Evolutionary conservation across 345 rosid species (phyloP).

Genomic region (Eucalyptus pumila): DNA sequence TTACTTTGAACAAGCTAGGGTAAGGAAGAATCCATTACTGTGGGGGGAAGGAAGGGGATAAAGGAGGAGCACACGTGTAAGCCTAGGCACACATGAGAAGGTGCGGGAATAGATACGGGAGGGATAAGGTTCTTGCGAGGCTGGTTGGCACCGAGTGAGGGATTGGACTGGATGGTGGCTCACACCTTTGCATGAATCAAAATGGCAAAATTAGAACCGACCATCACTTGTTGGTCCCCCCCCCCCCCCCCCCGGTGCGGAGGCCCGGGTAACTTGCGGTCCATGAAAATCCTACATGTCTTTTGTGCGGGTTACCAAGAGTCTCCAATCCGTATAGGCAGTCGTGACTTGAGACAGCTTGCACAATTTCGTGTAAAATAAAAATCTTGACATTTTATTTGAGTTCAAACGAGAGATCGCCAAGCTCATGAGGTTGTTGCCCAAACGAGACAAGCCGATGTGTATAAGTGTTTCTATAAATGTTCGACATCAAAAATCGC

Average conservation of each 20-base stretch:
- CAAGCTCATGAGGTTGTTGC: rapidly evolving
- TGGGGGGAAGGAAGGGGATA: background rate
- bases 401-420: background rate
- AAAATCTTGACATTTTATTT: background rate
- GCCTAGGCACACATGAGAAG: background rate
- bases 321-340: rapidly evolving
- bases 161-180: background rate
- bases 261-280: background rate
- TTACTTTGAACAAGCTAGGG: background rate
- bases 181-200: background rate
- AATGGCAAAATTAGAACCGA: background rate
- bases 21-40: background rate
- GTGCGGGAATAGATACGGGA: background rate
- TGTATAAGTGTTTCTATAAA: background rate
- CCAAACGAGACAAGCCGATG: background rate
- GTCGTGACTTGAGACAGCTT: background rate
- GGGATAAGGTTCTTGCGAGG: background rate
- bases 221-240: background rate
- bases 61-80: background rate
- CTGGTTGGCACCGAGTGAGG: background rate
- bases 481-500: background rate
- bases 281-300: background rate
- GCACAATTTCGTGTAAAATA: background rate
- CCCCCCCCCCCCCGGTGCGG: background rate
- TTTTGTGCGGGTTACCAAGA: no score